A percentile compares a stretch with the other conserved stretches of the same genome.
These are phyloP conservation scores for Aspergillus japonicus DNA, from an alignment of 2,329 filamentous ascomycete species.

Conservation along the genomic window DNA sequence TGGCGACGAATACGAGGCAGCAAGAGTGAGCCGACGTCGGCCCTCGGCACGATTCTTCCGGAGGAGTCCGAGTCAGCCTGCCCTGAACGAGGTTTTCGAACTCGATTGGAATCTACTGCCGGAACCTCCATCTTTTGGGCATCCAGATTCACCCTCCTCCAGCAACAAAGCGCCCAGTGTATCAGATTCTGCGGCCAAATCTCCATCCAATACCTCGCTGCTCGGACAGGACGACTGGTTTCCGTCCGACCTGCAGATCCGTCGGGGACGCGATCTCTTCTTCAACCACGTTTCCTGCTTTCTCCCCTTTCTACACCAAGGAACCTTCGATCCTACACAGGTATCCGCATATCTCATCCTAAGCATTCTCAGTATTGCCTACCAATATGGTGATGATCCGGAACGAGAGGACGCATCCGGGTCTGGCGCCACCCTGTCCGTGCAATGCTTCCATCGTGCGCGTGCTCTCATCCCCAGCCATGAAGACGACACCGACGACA, in stretches of 20 bases:
- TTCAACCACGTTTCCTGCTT: conserved; percentile 40
- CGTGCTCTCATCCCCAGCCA: conserved; percentile 29
- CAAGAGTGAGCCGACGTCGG: background rate
- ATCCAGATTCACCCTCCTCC: background rate
- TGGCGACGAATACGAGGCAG: conserved; percentile 9
- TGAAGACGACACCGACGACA: conserved; percentile 14
- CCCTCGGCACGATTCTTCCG: too few species aligned
- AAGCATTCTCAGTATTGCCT: conserved; percentile 40
- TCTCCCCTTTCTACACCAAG: conserved; percentile 12
- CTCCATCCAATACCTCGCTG: conserved; percentile 1
- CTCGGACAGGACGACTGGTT: conserved; percentile 28
- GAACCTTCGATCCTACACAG: conserved; percentile 34
- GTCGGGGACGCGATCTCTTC: conserved; percentile 35
- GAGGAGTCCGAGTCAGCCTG: too few species aligned
- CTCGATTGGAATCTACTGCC: too few species aligned
- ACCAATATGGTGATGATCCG: conserved; percentile 42
- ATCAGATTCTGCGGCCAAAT: conserved; percentile 1
- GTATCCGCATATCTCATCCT: conserved; percentile 30
- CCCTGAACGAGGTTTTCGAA: too few species aligned
- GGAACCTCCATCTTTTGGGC: too few species aligned
- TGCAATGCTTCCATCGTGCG: conserved; percentile 35
- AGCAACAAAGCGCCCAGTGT: background rate
- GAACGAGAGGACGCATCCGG: conserved; percentile 26
- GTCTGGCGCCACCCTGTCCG: conserved; percentile 31
- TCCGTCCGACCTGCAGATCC: conserved; percentile 32